phyloP scores from a whole-genome alignment of 2,329 filamentous ascomycete genomes.

The Venturia nashicola region DNA sequence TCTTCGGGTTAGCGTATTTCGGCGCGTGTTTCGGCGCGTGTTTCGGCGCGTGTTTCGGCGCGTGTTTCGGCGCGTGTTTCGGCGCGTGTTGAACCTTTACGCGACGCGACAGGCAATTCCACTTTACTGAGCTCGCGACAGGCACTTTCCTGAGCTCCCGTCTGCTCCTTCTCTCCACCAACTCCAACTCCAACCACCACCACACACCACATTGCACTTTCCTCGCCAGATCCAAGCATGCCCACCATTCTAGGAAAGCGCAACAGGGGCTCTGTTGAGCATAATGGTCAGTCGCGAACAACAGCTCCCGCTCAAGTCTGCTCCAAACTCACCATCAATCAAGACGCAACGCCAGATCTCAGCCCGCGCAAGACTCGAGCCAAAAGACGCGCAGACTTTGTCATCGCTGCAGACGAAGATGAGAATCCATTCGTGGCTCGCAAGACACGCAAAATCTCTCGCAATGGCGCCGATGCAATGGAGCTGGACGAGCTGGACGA shows the following conservation, averaged over 20 bases:
- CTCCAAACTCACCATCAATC: not conserved
- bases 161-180: not conserved
- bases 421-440: constrained; percentile 41
- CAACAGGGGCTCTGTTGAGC: constrained; percentile 1
- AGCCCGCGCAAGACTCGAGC: constrained; percentile 7
- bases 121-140: not conserved
- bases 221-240: not conserved
- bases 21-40: not conserved
- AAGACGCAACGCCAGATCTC: not conserved
- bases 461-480: constrained; percentile 19
- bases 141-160: not conserved
- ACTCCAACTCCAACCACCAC: not conserved
- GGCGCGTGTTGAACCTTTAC: not conserved
- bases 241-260: constrained; percentile 9
- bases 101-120: not conserved
- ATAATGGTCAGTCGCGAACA: not conserved
- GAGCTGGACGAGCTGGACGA: constrained; percentile 38
- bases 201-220: not conserved
- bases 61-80: not conserved
- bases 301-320: not conserved
- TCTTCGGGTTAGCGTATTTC: not conserved
- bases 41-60: not conserved
- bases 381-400: constrained; percentile 9
- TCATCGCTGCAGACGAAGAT: constrained; percentile 24
- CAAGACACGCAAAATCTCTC: constrained; percentile 16